A percentile compares a stretch with the other conserved stretches of the same genome.
phyloP scores from a whole-genome alignment of 2,329 filamentous ascomycete species.

The Pseudopyricularia cyperi region DNA sequence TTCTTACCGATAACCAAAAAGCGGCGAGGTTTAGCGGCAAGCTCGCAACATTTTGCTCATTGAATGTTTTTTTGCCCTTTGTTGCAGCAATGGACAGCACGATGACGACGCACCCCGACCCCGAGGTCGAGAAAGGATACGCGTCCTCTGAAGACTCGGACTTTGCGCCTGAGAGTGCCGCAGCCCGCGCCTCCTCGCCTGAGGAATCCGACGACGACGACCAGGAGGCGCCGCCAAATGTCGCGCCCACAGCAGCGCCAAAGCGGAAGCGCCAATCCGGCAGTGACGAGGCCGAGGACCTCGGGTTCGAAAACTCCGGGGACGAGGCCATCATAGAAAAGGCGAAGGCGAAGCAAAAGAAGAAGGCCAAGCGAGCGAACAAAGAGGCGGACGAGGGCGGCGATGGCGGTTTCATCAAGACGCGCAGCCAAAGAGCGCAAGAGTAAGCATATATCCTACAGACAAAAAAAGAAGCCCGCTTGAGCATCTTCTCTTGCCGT shows the following conservation, averaged over 20 bases:
- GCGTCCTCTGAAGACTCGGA: conserved; percentile 62
- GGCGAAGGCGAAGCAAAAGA: conserved; percentile 40
- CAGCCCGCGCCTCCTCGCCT: conserved; percentile 24
- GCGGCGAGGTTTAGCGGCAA: neutral
- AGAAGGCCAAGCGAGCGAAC: conserved; percentile 30
- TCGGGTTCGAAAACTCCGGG: conserved; percentile 54
- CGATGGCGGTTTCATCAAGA: conserved; percentile 57
- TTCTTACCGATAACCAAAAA: too few relatives aligned
- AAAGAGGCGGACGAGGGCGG: conserved; percentile 25
- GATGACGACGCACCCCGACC: conserved; percentile 27
- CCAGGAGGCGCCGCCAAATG: conserved; percentile 7
- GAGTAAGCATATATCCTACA: conserved; percentile 33
- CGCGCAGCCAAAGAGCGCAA: conserved; percentile 52
- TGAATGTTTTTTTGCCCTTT: too few relatives aligned
- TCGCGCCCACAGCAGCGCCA: conserved; percentile 10
- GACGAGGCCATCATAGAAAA: conserved; percentile 57
- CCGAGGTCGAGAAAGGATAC: conserved; percentile 40
- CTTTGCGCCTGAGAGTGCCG: conserved; percentile 47
- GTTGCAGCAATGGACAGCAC: neutral
- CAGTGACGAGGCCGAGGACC: conserved; percentile 25
- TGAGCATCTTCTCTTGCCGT: neutral
- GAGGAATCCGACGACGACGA: conserved; percentile 37
- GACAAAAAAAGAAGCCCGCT: too few relatives aligned
- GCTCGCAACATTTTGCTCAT: neutral
- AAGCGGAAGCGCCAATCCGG: conserved; percentile 20